Evolutionary conservation across 2,329 filamentous ascomycete genomes (phyloP), one percentile per base, ranked within the genome.

Genomic region (Neopestalotiopsis rosae): DNA sequence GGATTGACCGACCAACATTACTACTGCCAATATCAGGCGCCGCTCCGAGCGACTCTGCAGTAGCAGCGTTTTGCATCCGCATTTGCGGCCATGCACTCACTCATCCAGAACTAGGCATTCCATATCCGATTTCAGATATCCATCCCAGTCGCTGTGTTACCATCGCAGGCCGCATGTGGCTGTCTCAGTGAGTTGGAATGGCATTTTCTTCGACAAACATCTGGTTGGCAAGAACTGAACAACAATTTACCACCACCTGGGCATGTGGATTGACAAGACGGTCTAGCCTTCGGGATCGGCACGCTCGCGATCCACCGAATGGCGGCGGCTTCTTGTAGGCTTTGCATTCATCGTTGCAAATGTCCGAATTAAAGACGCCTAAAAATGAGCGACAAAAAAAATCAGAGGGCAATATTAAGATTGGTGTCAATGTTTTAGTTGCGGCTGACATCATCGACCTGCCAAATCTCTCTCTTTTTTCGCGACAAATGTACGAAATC

Each of bases 211-310:
- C 10, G 34, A 38, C 34, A 38, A 38, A 38, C 34, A 7, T 38
- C 10, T 38, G 34, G 6, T 38, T 38, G 34, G 10, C 34, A 6
- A 38, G 10, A 38, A 38, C 34, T 38, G 34, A 38, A 10, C 34
- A 38, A 38, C 34, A 38, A 38, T 38, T 38, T 52, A 20, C 7
- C n/a, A 20, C 7, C 7, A 52, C 45, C 45, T 52, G 45, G n/a
- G 45, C 45, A 52, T 52, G 45, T 52, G 45, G 45, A 17, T 24
- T n/a, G 45, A 52, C 45, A 52, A 52, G 45, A 52, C 45, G 45
- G 45, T 52, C 45, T 52, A 52, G 45, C 45, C 45, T 52, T 52
- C 45, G 45, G 45, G 45, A 52, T 52, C 45, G 45, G 45, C 45
- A 52, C 45, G 5, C 20, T 20, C 20, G 45, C 45, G 45, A 52